A percentile compares a stretch with the other conserved stretches of the same genome.
Conservation (phyloP, 2,329 filamentous ascomycete species). For the Colletotrichum karsti region DNA sequence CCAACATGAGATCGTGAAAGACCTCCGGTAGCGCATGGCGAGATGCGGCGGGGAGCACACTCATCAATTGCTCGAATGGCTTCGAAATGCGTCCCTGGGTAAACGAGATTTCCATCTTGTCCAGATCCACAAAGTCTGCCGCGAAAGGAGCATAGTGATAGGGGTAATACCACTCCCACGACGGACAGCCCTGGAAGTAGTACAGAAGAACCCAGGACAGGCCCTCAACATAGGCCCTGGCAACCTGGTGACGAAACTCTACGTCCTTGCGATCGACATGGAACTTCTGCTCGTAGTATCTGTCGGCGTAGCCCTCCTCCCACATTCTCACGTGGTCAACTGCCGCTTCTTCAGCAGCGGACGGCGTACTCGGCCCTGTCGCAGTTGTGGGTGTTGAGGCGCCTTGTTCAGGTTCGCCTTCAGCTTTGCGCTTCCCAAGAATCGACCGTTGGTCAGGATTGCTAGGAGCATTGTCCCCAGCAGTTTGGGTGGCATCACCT, state of each 20-base stretch:
- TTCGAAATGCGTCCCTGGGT: conserved; percentile 85
- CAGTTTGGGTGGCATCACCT: conserved; percentile 31
- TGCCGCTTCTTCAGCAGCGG: conserved; percentile 68
- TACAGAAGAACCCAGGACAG: conserved; percentile 95
- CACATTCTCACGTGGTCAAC: conserved; percentile 88
- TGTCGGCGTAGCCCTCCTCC: conserved; percentile 94
- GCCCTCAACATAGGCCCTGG: conserved; percentile 90
- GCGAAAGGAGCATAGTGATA: conserved; percentile 99
- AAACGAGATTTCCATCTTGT: conserved; percentile 82
- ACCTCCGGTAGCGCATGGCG: conserved; percentile 88
- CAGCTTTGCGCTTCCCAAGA: conserved; percentile 79
- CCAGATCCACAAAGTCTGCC: conserved; percentile 88
- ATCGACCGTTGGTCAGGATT: conserved; percentile 52
- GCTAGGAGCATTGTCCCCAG: conserved; percentile 22
- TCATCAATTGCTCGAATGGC: conserved; percentile 98
- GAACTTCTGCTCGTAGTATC: conserved; percentile 98
- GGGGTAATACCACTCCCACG: conserved; percentile 99
- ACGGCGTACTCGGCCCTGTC: conserved; percentile 56
- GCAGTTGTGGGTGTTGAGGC: conserved; percentile 67
- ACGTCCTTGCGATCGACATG: conserved; percentile 81
- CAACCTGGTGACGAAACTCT: conserved; percentile 89
- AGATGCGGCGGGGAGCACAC: conserved; percentile 91
- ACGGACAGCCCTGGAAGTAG: conserved; percentile 97
- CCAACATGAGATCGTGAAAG: conserved; percentile 91
- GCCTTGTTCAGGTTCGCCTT: conserved; percentile 70